Base-by-base conservation (phyloP, 1,284 basidiomycete genomes). In the Ustilago cynodontis region DNA sequence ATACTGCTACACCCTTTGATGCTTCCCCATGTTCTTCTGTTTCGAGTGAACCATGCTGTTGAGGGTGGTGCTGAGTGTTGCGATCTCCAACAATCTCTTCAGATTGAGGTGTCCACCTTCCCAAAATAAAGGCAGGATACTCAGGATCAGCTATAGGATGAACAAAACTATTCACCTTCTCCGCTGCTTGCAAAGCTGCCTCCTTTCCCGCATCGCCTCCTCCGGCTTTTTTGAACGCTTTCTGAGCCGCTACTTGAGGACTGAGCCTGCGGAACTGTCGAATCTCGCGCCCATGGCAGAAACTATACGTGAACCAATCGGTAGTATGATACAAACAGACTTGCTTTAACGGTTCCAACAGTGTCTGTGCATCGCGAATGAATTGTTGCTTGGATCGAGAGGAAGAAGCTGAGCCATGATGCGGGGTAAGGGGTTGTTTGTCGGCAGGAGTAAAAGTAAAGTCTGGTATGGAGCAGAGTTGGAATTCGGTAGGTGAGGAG, bases 271-370 rank as follows among this genome's bases (percentile, higher is more conserved):
- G 43, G 54, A 84, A 84, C 52, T 84, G 82, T 1, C 75, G 66
- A 16, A 84, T 64, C 49, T 71, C 59, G 26, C 63, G 58, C 5
- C 82, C 82, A 20, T 83, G 75, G 58, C 82, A 84, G 74, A 80
- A 78, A 37, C 68, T 60, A 65, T 84, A 84, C 33, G 81, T 82
- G 61, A 84, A 84, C 82, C 82, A 84, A 35, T 82, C 81, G 8
- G 69, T 29, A 18, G 71, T 79, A 51, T 82, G 78, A 45, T 79
- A 84, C 41, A 84, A 70, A 39, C 82, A 84, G 3, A 55, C 49
- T 16, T 69, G 59, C 58, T 81, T 79, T 26, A 84, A 56, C 0
- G 82, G 82, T 9, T 79, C 75, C 6, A 84, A 66, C 24, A 82
- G 58, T 1, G 24, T n/a, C 28, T 76, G 65, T 8, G 64, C 79